Conservation (phyloP, 2,329 filamentous ascomycete species). For the Phyllosticta citribraziliensis region DNA sequence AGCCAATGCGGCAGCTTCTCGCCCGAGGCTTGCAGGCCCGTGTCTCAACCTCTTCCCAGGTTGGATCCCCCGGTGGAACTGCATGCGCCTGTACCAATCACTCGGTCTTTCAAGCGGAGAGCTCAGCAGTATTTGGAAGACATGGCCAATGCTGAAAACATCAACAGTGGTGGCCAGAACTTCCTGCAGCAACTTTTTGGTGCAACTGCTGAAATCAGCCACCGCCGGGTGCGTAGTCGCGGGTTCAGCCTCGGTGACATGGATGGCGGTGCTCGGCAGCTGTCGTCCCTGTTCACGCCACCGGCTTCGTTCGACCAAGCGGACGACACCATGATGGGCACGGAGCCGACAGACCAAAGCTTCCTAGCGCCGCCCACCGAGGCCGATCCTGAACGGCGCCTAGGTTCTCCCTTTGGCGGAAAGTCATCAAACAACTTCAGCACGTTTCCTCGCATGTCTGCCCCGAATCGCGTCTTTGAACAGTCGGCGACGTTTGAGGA, state of each 20-base stretch:
- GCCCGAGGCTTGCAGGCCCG: conserved; percentile 10
- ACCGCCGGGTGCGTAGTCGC: conserved; percentile 49
- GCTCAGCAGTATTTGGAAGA: conserved; percentile 47
- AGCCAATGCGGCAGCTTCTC: background rate
- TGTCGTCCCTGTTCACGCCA: conserved; percentile 47
- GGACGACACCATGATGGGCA: conserved; percentile 19
- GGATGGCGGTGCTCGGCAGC: conserved; percentile 38
- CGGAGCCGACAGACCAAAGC: conserved; percentile 15
- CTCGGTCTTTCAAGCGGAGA: conserved; percentile 48
- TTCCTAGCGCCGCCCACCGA: conserved; percentile 18
- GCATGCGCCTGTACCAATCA: conserved; percentile 41
- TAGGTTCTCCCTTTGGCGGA: conserved; percentile 39
- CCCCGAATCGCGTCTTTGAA: conserved; percentile 26
- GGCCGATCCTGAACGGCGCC: conserved; percentile 33
- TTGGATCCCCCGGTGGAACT: conserved; percentile 47
- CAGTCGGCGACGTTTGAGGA: conserved; percentile 29
- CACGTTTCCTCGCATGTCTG: conserved; percentile 37
- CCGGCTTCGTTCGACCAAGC: conserved; percentile 26
- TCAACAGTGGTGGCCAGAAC: conserved; percentile 25
- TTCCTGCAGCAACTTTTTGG: conserved; percentile 37
- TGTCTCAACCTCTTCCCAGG: conserved; percentile 11
- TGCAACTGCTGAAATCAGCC: conserved; percentile 38
- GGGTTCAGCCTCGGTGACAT: conserved; percentile 53
- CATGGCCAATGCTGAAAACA: conserved; percentile 36
- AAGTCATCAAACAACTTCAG: conserved; percentile 30